These are phyloP conservation scores for Senecio squalidus DNA, from an alignment of 140 eudicot genomes.

Conservation along the genomic window DNA sequence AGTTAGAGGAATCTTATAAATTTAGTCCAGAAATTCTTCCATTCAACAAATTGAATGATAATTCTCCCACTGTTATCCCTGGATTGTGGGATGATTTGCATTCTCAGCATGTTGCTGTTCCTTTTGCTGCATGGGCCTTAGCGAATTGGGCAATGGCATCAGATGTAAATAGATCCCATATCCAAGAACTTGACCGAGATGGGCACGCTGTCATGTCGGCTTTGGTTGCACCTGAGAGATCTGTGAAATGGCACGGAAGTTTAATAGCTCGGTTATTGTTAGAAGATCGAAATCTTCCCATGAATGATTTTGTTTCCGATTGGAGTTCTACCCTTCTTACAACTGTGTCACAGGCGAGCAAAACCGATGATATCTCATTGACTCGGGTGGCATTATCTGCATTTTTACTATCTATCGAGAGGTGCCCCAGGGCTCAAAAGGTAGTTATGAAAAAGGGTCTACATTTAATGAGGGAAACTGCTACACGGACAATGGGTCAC, in stretches of 20 bases:
- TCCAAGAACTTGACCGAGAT: slow-evolving; percentile 87
- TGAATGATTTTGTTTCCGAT: slow-evolving; percentile 53
- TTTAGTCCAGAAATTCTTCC: slow-evolving; percentile 19
- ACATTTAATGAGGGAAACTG: slow-evolving; percentile 74
- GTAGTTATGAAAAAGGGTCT: slow-evolving; percentile 77
- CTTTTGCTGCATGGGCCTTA: slow-evolving; percentile 97
- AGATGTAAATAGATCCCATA: slow-evolving; percentile 70
- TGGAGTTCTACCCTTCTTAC: slow-evolving; percentile 85
- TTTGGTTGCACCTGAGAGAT: slow-evolving; percentile 85
- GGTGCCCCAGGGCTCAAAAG: slow-evolving; percentile 50
- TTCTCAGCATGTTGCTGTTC: slow-evolving; percentile 95
- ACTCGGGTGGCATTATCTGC: slow-evolving; percentile 79
- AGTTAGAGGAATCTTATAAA: slow-evolving; percentile 32
- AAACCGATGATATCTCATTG: slow-evolving; percentile 56
- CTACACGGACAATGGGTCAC: slow-evolving; percentile 57
- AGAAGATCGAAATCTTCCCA: slow-evolving; percentile 66
- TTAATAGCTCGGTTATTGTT: slow-evolving; percentile 75
- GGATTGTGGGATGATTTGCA: slow-evolving; percentile 98
- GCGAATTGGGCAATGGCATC: slow-evolving; percentile 99
- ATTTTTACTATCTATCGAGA: slow-evolving; percentile 66
- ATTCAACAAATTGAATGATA: slow-evolving; percentile 43
- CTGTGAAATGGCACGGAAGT: slow-evolving; percentile 96
- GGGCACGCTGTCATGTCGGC: slow-evolving; percentile 94
- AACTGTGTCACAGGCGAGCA: slow-evolving; percentile 76
- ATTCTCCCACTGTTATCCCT: slow-evolving; percentile 59